Evolutionary conservation across 139 green algal genomes (phyloP).

Genomic region (Closterium sp.): DNA sequence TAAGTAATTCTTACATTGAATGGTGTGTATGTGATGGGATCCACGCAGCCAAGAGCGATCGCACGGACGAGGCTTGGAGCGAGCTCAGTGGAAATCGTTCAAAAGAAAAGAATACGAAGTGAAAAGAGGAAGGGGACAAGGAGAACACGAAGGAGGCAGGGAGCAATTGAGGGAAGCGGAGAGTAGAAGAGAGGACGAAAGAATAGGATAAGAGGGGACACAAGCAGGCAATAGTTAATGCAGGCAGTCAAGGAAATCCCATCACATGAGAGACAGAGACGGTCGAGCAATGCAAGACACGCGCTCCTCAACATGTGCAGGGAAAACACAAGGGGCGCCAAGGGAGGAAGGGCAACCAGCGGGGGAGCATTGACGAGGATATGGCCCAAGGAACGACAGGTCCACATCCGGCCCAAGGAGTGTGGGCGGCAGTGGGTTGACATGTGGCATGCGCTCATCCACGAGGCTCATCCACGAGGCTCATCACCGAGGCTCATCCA

Average conservation of each 20-base stretch:
- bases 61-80: neutral
- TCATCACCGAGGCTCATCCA: too few species aligned
- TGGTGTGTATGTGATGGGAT: neutral
- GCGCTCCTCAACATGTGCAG: too few species aligned
- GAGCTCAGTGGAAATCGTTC: neutral
- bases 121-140: neutral
- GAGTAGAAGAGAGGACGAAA: neutral
- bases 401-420: constrained; percentile 41
- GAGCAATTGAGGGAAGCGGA: too few species aligned
- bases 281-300: too few species aligned
- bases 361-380: constrained; percentile 15
- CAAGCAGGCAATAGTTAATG: too few species aligned
- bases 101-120: neutral
- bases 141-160: too few species aligned
- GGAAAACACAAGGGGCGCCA: too few species aligned
- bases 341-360: neutral
- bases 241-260: too few species aligned
- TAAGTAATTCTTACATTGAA: too few species aligned
- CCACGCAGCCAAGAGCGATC: neutral
- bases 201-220: too few species aligned
- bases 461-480: too few species aligned
- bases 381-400: constrained; percentile 76
- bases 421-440: constrained; percentile 62
- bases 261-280: too few species aligned
- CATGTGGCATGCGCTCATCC: constrained; percentile 69